Base-by-base conservation (phyloP, 352 stramenopile genomes). In the Peronospora farinosa region DNA sequence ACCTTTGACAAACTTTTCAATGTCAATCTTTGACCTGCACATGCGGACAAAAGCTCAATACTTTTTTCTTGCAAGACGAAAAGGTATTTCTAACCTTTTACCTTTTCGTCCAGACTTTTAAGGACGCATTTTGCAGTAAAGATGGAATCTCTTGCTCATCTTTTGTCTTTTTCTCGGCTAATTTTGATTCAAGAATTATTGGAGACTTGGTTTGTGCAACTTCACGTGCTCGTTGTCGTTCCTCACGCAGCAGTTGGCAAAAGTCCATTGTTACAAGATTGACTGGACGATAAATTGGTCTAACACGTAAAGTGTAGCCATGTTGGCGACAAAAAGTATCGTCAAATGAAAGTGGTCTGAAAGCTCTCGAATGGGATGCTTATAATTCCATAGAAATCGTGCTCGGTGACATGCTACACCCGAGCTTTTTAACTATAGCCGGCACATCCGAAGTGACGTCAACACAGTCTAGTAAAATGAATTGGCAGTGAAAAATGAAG, bases 241-340 rank as follows among this genome's bases (percentile, higher is more conserved):
- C 74, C 17, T 83, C 72, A 16, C 57, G 67, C 17, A 86, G 51
- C 50, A 86, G 40, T 41, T 65, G 56, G 5, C 65, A 55, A 30
- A 86, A 83, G 54, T 86, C 65, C 69, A 86, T 84, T 4, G n/a
- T 31, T 43, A 12, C 12, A 12, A 23, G 2, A n/a, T 13, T 51
- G 52, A 60, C 55, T 56, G 45, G 53, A 40, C 31, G 39, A 42
- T 42, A 55, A 32, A 32, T n/a, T 27, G 23, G 23, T 27, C 23
- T 27, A 27, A 7, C 5, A 7, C 2, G 23, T 7, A 7, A 27
- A 7, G 10, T 32, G 28, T 32, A 32, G 28, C 28, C 28, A 31
- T 27, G 5, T 27, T 27, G 23, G 23, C 5, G 23, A 7, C 21
- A 23, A 23, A n/a, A n/a, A n/a, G n/a, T n/a, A n/a, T n/a, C n/a